Conservation (phyloP, 768 basidiomycete genomes). For the Bullera alba region DNA sequence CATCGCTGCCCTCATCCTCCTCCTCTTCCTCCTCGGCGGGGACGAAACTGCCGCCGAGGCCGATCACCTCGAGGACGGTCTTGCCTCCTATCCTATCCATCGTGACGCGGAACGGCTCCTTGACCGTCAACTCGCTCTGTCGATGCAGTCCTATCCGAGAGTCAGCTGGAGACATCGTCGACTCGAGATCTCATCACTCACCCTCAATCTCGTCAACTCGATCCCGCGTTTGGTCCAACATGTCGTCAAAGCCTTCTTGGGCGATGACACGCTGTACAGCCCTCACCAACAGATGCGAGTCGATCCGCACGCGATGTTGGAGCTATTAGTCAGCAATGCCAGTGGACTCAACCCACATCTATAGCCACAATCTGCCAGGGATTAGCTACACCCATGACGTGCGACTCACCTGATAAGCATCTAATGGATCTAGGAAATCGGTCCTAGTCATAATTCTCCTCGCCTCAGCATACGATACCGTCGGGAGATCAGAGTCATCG, state of each 20-base stretch:
- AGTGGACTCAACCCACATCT: conserved; percentile 53
- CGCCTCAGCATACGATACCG: conserved; percentile 55
- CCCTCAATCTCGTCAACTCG: conserved; percentile 83
- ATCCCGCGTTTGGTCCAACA: conserved; percentile 63
- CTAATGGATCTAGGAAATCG: conserved; percentile 63
- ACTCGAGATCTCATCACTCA: no score
- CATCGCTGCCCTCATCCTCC: conserved; percentile 18
- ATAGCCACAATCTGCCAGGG: conserved; percentile 70
- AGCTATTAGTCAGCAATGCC: conserved; percentile 49
- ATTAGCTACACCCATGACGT: conserved; percentile 49
- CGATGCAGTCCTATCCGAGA: conserved; percentile 45
- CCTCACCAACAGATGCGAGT: conserved; percentile 68
- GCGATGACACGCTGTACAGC: conserved; percentile 65
- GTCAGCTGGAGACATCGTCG: no score
- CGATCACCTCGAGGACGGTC: conserved; percentile 35
- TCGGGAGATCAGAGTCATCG: conserved; percentile 7
- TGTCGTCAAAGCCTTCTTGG: conserved; percentile 72
- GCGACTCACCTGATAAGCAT: conserved; percentile 48
- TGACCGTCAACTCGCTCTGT: conserved; percentile 43
- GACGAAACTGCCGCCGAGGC: conserved; percentile 55
- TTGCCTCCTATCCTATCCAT: conserved; percentile 26
- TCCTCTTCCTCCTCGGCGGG: conserved; percentile 48
- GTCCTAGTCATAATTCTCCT: conserved; percentile 75
- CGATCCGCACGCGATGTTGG: conserved; percentile 68
- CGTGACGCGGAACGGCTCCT: conserved; percentile 42